Evolutionary conservation across 176 grass and related monocot genomes (phyloP), one percentile per base, ranked within the genome.

Genomic region (Saccharum spontaneum): DNA sequence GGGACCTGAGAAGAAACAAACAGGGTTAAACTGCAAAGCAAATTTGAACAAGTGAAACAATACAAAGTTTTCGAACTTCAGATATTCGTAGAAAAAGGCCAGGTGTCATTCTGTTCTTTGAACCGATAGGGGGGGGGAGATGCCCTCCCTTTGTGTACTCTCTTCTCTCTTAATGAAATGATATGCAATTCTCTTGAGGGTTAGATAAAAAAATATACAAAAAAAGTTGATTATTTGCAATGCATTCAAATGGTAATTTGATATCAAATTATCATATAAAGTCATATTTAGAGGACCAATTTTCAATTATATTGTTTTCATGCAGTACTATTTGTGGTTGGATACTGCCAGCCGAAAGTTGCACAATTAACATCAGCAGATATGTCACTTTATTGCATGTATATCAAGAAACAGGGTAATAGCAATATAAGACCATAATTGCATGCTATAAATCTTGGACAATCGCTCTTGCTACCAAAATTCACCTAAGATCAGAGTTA

Each of bases 1-100:
- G 96, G 96, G 57, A 98, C 96, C 96, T 98, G 73, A 24, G 68
- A 67, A 82, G 82, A 28, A 73, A 84, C 24, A 57, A 72, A 69
- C 28, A 69, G 67, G 77, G 62, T 18, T 84, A 76, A 83, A 84
- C 12, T 68, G 77, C 77, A 69, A 83, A 81, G 37, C 76, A 48
- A 61, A 80, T 49, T 66, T 67, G 44, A 30, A 78, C 15, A 49
- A 44, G 67, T 10, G 24, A 3, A 22, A 86, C 14, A 63, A 54
- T 78, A 73, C 82, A 48, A 26, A 74, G 11, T 34, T 45, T 62
- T 50, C 7, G 50, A 79, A 54, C 44, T 84, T 84, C 33, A 76
- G 78, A 26, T 26, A 67, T 66, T 79, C 12, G 33, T 75, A 45
- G 8, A 34, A 79, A 40, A 62, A 45, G 24, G 13, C 5, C 26